A percentile compares a stretch with the other conserved stretches of the same genome.
Evolutionary conservation across 352 stramenopile species (phyloP).

Genomic region (Pythium folliculosum): DNA sequence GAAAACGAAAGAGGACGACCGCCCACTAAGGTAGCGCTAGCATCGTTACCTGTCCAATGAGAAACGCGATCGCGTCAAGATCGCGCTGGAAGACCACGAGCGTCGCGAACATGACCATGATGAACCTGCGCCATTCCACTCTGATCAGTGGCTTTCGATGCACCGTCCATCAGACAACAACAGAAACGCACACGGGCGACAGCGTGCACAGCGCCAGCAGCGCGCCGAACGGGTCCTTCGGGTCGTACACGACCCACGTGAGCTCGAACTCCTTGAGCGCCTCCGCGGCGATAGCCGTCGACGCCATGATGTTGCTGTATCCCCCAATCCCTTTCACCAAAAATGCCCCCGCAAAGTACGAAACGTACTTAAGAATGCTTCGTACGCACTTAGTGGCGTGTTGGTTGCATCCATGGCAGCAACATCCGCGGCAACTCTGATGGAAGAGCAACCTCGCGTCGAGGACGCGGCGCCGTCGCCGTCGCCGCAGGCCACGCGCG

Average conservation of each 20-base stretch:
- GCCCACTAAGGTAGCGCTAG: neutral
- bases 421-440: neutral
- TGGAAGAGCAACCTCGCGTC: neutral
- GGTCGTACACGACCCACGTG: constrained; percentile 86
- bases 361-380: constrained; percentile 7
- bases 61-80: constrained; percentile 68
- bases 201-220: constrained; percentile 76
- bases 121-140: constrained; percentile 47
- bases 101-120: constrained; percentile 85
- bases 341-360: neutral
- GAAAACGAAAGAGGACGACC: neutral
- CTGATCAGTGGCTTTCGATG: neutral
- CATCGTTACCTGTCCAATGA: constrained; percentile 60
- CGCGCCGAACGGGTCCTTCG: constrained; percentile 59
- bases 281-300: constrained; percentile 18
- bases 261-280: constrained; percentile 74
- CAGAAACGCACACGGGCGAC: constrained; percentile 61
- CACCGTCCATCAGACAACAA: too few relatives aligned
- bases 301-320: neutral
- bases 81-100: constrained; percentile 79
- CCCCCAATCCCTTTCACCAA: neutral
- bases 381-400: constrained; percentile 13
- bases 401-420: neutral
- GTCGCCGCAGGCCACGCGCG: constrained; percentile 53
- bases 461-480: neutral